These are phyloP conservation scores for Flaveria floridana DNA, from an alignment of 140 eudicot species.

Conservation along the genomic window DNA sequence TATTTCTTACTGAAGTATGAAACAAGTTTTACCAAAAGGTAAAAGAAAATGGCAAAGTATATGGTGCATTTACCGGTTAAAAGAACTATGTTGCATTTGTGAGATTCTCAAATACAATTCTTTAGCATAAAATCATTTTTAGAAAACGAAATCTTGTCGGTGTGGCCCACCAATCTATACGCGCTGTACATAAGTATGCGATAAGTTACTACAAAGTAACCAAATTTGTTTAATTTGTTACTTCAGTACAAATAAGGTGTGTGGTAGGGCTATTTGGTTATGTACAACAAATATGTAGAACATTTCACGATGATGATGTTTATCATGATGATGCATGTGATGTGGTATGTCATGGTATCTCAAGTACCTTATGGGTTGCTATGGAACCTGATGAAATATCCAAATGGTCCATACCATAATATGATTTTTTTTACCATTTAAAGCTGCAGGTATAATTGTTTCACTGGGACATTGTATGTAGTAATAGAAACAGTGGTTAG, in stretches of 20 bases:
- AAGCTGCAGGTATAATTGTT: constrained; percentile 41
- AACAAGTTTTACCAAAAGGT: not conserved
- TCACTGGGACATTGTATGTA: constrained; percentile 32
- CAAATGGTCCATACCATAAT: constrained; percentile 35
- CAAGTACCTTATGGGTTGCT: constrained; percentile 32
- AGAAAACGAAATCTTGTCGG: too few relatives aligned
- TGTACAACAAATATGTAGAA: not conserved
- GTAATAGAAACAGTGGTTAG: constrained; percentile 29
- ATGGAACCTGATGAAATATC: constrained; percentile 31
- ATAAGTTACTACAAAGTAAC: not conserved
- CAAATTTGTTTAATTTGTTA: not conserved
- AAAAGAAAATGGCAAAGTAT: not conserved
- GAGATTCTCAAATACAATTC: not conserved
- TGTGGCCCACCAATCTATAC: too few relatives aligned
- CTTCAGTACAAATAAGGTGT: not conserved
- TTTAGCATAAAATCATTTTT: too few relatives aligned
- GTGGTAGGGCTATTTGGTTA: not conserved
- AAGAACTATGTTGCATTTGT: not conserved
- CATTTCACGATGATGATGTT: constrained; percentile 23
- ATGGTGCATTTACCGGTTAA: too few relatives aligned
- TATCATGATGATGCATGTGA: constrained; percentile 24
- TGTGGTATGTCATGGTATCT: constrained; percentile 24
- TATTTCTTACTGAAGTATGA: not conserved
- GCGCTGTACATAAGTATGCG: not conserved
- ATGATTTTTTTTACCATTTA: constrained; percentile 34